A percentile compares a stretch with the other conserved stretches of the same genome.
These are phyloP conservation scores for Choanephora cucurbitarum DNA, from an alignment of 371 early-diverging fungal genomes.

Conservation along the genomic window DNA sequence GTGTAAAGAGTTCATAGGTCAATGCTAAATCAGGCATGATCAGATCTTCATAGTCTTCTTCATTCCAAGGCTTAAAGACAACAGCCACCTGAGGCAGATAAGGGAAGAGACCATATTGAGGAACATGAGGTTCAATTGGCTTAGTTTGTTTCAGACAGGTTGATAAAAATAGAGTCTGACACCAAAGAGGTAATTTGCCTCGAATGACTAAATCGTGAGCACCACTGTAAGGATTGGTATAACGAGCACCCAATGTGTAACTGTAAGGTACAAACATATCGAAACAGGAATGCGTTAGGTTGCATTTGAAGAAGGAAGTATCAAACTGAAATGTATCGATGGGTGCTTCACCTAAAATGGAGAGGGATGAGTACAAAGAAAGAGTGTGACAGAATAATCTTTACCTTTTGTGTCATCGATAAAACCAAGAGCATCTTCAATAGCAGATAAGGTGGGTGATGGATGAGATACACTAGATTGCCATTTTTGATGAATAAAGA, in stretches of 20 bases:
- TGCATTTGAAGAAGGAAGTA: not conserved
- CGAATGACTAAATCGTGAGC: constrained; percentile 44
- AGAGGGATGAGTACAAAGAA: too few species aligned
- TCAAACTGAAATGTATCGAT: constrained; percentile 28
- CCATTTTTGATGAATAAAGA: constrained; percentile 47
- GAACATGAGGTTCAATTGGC: constrained; percentile 31
- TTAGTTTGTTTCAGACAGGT: constrained; percentile 30
- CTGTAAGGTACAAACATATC: constrained; percentile 44
- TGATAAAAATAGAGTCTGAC: constrained; percentile 41
- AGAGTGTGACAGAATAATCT: not conserved
- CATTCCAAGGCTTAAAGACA: constrained; percentile 25
- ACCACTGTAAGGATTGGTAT: constrained; percentile 39
- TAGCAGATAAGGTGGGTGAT: constrained; percentile 30
- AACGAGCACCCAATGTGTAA: constrained; percentile 51
- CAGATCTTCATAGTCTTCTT: constrained; percentile 2
- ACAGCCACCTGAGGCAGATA: constrained; percentile 48
- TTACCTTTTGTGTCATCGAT: constrained; percentile 17
- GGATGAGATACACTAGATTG: constrained; percentile 22
- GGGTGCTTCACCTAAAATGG: constrained; percentile 25
- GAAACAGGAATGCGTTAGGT: constrained; percentile 10
- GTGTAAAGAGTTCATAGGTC: constrained; percentile 36
- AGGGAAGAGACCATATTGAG: constrained; percentile 28
- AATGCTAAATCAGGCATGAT: constrained; percentile 35
- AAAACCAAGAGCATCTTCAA: constrained; percentile 13
- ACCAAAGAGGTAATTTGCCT: constrained; percentile 45